Conservation (phyloP, 2,329 filamentous ascomycete genomes). For the Venturia pyrina region DNA sequence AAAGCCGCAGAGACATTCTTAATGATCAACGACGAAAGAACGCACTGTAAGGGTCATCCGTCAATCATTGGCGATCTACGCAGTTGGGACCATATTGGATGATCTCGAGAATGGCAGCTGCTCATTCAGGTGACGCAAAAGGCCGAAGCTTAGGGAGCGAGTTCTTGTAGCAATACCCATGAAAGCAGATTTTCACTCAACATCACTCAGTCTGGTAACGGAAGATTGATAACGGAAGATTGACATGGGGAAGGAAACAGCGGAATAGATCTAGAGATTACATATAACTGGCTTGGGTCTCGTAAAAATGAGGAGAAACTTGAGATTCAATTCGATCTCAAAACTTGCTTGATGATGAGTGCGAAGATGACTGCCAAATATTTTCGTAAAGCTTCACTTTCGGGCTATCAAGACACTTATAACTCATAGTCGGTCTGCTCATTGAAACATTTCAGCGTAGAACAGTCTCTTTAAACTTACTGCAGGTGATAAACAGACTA, state of each 20-base stretch:
- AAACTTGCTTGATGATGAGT: not conserved
- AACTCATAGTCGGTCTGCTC: too few relatives aligned
- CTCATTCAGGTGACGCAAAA: not conserved
- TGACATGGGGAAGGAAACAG: not conserved
- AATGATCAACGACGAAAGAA: not conserved
- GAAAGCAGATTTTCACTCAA: too few relatives aligned
- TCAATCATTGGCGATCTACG: not conserved
- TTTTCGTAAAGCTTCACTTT: not conserved
- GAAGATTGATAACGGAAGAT: not conserved
- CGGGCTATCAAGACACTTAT: not conserved
- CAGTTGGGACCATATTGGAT: not conserved
- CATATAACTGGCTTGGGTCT: not conserved
- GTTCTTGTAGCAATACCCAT: not conserved
- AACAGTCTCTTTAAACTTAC: too few relatives aligned
- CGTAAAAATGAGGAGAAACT: not conserved
- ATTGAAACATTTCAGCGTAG: too few relatives aligned
- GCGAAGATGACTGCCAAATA: not conserved
- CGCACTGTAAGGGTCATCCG: not conserved
- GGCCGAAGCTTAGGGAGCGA: not conserved
- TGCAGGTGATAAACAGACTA: too few relatives aligned
- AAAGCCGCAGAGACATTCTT: not conserved
- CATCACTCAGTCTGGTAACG: not conserved
- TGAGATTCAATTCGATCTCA: not conserved
- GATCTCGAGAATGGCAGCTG: not conserved
- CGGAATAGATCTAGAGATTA: not conserved